Base-by-base conservation (phyloP, 139 green algal species). In the Yamagishiella unicocca region DNA sequence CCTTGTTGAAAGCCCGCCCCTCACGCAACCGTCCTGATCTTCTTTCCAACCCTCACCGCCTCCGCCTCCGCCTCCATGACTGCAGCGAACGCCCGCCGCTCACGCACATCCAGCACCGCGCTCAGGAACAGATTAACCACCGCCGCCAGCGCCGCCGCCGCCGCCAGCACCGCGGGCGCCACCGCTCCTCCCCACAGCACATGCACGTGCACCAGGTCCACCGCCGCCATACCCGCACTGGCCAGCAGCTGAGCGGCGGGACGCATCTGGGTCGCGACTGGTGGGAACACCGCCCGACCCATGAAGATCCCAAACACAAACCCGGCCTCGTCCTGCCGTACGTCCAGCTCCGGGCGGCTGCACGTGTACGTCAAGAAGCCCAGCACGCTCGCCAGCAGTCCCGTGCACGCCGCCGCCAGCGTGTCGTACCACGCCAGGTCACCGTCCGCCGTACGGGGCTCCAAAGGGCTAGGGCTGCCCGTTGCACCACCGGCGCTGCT, bases 341-440 rank as follows among this genome's bases (percentile, higher is more conserved):
- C 53, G 42, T 83, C 53, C 54, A 83, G 54, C 9, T 54, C 35
- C 76, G 76, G 76, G 14, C 76, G 76, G 50, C 76, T 71, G 76
- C 76, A 71, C 7, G 76, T 83, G 76, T 83, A 83, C 53, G 76
- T 83, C 76, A 83, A 10, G 8, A 83, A 21, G 53, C 76, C 76
- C 33, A 83, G 54, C 76, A 83, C 22, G 54, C 53, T 71, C 45
- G 76, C 76, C 54, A 83, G 17, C 76, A 83, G 76, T 21, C 76
- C 76, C 17, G 24, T 72, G 35, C 76, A 55, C 4, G 33, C 76
- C 4, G 76, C 76, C 24, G 76, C 54, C 4, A 83, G 76, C 9
- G 76, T 83, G 76, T 83, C 76, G 76, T 83, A 71, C 76, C 53
- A 54, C 8, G 35, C 33, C 42, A 82, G 54, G 50, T 3, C 29